These are phyloP conservation scores for Alternaria rosae DNA, from an alignment of 2,329 filamentous ascomycete species.

Conservation along the genomic window DNA sequence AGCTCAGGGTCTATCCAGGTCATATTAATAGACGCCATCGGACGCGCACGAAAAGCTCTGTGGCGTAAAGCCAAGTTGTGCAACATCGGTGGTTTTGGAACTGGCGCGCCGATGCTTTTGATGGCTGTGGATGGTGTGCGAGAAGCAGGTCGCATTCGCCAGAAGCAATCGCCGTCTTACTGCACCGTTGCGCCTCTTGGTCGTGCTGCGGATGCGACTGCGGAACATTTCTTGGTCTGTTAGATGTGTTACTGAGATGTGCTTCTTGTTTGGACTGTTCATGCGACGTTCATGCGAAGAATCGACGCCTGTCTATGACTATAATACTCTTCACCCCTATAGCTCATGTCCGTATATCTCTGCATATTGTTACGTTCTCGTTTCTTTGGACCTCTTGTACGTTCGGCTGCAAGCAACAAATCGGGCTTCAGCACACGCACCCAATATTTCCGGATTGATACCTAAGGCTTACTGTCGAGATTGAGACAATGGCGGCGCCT, in stretches of 20 bases:
- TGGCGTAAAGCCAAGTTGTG: constrained; percentile 11
- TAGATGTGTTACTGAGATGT: constrained; percentile 4
- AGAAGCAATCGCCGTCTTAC: constrained; percentile 10
- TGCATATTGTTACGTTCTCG: background rate
- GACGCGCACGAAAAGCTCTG: background rate
- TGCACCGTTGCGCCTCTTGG: constrained; percentile 3
- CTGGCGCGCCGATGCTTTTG: constrained; percentile 14
- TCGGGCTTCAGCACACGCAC: constrained; percentile 11
- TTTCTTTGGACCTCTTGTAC: constrained; percentile 9
- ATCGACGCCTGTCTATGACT: background rate
- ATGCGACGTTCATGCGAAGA: background rate
- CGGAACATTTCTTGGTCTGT: constrained; percentile 5
- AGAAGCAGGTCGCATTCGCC: constrained; percentile 11
- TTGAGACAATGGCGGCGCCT: constrained; percentile 7
- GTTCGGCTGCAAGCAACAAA: constrained; percentile 8
- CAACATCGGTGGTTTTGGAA: constrained; percentile 13
- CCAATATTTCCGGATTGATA: constrained; percentile 3
- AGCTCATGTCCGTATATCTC: background rate
- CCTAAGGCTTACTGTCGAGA: constrained; percentile 1
- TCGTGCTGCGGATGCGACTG: constrained; percentile 13
- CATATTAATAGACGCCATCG: constrained; percentile 13
- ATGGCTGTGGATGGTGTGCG: constrained; percentile 6
- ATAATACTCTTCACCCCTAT: constrained; percentile 5
- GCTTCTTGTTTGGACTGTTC: background rate
- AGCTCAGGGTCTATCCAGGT: background rate